These are phyloP conservation scores for Lenzites betulinus DNA, from an alignment of 768 basidiomycete genomes.

Conservation along the genomic window DNA sequence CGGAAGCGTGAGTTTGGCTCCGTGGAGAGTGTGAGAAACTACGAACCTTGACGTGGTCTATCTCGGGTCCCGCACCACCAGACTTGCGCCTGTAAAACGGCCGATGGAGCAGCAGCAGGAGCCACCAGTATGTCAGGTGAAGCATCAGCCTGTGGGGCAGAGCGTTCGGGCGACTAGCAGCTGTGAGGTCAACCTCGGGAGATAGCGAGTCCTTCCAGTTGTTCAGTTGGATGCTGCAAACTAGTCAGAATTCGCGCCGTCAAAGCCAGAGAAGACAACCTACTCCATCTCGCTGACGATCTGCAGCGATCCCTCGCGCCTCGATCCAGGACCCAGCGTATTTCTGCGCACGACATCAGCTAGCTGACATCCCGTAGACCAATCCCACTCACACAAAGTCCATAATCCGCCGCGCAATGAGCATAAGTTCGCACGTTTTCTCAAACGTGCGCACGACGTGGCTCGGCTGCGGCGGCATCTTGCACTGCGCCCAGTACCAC, in stretches of 20 bases:
- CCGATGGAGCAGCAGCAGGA: slow-evolving; percentile 60
- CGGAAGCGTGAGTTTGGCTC: background rate
- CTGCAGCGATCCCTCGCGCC: slow-evolving; percentile 45
- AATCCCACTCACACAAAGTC: slow-evolving; percentile 49
- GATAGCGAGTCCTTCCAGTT: slow-evolving; percentile 40
- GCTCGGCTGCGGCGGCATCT: slow-evolving; percentile 42
- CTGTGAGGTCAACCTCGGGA: slow-evolving; percentile 53
- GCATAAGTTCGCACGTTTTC: slow-evolving; percentile 49
- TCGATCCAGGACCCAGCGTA: slow-evolving; percentile 43
- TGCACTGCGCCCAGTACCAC: slow-evolving; percentile 45
- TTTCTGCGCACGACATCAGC: slow-evolving; percentile 37
- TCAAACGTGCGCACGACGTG: slow-evolving; percentile 42
- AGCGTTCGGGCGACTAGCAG: slow-evolving; percentile 47
- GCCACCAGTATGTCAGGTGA: slow-evolving; percentile 59
- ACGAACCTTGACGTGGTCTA: slow-evolving; percentile 55
- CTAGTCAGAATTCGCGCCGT: background rate
- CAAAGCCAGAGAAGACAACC: slow-evolving; percentile 17
- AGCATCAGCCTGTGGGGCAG: slow-evolving; percentile 58
- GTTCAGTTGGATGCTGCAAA: slow-evolving; percentile 28
- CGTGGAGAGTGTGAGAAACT: background rate
- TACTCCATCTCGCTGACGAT: slow-evolving; percentile 58
- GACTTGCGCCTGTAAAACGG: slow-evolving; percentile 44
- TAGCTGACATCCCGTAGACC: background rate
- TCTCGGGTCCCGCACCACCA: slow-evolving; percentile 39
- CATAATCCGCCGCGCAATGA: slow-evolving; percentile 54